Conservation (phyloP, 208 protist species). For the Wallacemonas sp. region DNA sequence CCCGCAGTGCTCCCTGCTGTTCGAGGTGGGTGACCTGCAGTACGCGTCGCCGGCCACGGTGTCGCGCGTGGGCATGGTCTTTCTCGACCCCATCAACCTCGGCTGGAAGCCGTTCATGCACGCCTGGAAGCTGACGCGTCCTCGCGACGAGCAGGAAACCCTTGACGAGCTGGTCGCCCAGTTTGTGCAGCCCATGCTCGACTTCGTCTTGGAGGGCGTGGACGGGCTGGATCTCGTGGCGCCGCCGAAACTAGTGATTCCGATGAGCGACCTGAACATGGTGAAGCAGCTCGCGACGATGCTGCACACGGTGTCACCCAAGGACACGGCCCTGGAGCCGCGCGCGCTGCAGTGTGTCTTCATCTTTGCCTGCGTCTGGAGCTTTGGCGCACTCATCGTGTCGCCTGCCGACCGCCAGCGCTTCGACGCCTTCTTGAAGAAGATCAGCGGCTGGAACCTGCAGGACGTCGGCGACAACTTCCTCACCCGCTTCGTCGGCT, state of each 20-base stretch:
- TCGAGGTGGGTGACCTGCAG: slow-evolving; percentile 98
- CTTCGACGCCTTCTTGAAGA: slow-evolving; percentile 96
- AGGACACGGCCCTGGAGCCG: slow-evolving; percentile 80
- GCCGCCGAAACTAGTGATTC: slow-evolving; percentile 80
- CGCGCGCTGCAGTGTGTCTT: slow-evolving; percentile 94
- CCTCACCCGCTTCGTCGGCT: slow-evolving; percentile 89
- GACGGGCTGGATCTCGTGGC: slow-evolving; percentile 60
- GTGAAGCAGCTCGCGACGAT: slow-evolving; percentile 95
- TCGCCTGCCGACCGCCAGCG: slow-evolving; percentile 73
- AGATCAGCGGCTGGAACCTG: slow-evolving; percentile 90
- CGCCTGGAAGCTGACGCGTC: slow-evolving; percentile 89
- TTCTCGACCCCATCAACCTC: slow-evolving; percentile 98
- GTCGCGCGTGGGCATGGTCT: slow-evolving; percentile 99
- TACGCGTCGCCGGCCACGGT: slow-evolving; percentile 99
- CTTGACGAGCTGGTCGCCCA: slow-evolving; percentile 92
- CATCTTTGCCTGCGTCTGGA: slow-evolving; percentile 96
- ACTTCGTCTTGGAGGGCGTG: slow-evolving; percentile 94
- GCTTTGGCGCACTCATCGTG: slow-evolving; percentile 92
- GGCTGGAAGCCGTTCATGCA: slow-evolving; percentile 95
- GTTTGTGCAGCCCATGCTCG: slow-evolving; percentile 90
- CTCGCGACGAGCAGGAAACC: slow-evolving; percentile 89
- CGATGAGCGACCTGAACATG: slow-evolving; percentile 93
- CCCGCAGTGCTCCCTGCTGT: slow-evolving; percentile 95
- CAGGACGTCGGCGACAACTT: slow-evolving; percentile 92
- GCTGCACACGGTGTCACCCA: slow-evolving; percentile 83